Evolutionary conservation across 2,329 filamentous ascomycete species (phyloP), one percentile per base, ranked within the genome.

Genomic region (Catunica adiposa): DNA sequence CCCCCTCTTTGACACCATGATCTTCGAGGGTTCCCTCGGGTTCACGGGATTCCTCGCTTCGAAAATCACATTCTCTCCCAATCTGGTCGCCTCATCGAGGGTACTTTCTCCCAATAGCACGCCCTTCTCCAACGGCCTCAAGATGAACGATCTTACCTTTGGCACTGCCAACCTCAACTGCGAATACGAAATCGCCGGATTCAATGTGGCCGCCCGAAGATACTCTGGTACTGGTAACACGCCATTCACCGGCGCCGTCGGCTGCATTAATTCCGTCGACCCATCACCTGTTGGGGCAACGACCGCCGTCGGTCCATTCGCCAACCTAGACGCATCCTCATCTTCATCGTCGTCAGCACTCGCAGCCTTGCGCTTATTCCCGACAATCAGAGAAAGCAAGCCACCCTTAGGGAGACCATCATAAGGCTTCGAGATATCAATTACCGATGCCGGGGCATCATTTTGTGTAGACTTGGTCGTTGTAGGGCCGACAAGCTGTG

Each of bases 351-450:
- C 86, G 31, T 90, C 87, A 1, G 77, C 82, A 57, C 94, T 86
- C 8, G 80, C 77, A 51, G 84, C 81, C 64, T 92, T 95, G 25
- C 92, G 78, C 70, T 97, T 98, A 66, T 95, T 98, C 0, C 92
- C 92, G 20, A 97, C 77, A 1, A 98, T 71, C 71, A 98, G 79
- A 1, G 87, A 78, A 1, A 86, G 81, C 17, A 98, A 76, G 2
- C 92, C 92, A 23, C 92, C 92, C 65, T 86, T 88, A 0, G 92
- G 92, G 44, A 97, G 74, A 1, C 90, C 89, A 62, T 98, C 90
- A 60, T 89, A 95, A 0, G 92, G 92, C 64, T 92, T 94, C 15
- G 87, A 92, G 1, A 98, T 75, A 67, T 98, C 92, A 7, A 98
- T 71, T 20, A 90, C 82, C 9, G 86, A 85, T 62, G 89, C 84